phyloP scores from a whole-genome alignment of 495 filamentous ascomycete genomes.

The Aspergillus nanangensis region DNA sequence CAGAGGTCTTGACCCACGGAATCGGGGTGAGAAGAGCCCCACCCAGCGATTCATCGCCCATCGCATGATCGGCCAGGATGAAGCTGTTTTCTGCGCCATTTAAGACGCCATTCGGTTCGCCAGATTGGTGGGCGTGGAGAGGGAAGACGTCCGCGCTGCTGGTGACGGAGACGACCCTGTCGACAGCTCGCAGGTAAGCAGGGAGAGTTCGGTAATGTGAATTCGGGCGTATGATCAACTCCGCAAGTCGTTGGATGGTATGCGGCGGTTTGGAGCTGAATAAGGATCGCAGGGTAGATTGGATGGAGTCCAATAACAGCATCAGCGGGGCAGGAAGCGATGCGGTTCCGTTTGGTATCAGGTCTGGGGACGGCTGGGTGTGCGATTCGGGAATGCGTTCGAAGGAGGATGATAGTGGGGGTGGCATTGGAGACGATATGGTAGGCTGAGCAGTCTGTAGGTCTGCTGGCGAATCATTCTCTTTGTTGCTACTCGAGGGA shows the following conservation, averaged over 20 bases:
- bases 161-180: constrained; percentile 90
- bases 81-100: constrained; percentile 29
- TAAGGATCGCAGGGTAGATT: constrained; percentile 56
- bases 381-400: constrained; percentile 44
- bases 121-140: constrained; percentile 56
- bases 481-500: constrained; percentile 43
- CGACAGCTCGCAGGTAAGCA: constrained; percentile 83
- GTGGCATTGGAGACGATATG: constrained; percentile 24
- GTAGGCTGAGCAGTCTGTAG: constrained; percentile 30
- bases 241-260: constrained; percentile 86
- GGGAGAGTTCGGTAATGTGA: constrained; percentile 75
- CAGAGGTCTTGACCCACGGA: constrained; percentile 64
- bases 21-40: constrained; percentile 93
- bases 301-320: constrained; percentile 61
- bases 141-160: constrained; percentile 77
- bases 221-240: constrained; percentile 76
- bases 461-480: constrained; percentile 44
- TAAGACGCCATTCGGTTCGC: constrained; percentile 39
- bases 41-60: constrained; percentile 83
- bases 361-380: constrained; percentile 34
- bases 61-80: constrained; percentile 27
- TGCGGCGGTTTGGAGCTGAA: constrained; percentile 81
- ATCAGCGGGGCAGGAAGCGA: constrained; percentile 60
- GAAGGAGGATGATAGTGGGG: constrained; percentile 30
- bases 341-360: constrained; percentile 25